Percentiles rank a stretch among this genome's conserved stretches.
Evolutionary conservation across 2,329 filamentous ascomycete species (phyloP).

Genomic region (Cladorrhinum sp.): DNA sequence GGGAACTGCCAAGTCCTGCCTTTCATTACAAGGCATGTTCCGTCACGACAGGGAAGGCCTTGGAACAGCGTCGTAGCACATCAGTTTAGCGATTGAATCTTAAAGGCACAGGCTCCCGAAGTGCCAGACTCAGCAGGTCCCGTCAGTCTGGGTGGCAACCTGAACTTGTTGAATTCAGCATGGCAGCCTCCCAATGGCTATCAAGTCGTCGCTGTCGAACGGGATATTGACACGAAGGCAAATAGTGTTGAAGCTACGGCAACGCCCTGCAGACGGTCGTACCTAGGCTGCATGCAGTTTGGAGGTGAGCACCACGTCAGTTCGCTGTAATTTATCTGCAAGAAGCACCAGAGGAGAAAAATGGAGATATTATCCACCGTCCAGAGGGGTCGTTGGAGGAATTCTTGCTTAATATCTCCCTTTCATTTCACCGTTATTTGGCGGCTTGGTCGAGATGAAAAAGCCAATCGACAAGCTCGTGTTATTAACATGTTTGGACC

Average conservation of each 20-base stretch:
- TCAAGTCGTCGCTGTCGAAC: not conserved
- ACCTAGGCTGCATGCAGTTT: not conserved
- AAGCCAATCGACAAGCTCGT: not conserved
- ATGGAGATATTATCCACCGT: too few species aligned
- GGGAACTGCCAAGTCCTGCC: not conserved
- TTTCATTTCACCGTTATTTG: not conserved
- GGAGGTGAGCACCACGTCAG: not conserved
- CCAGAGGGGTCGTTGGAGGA: too few species aligned
- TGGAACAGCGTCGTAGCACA: constrained; percentile 22
- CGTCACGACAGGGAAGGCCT: constrained; percentile 15
- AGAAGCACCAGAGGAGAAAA: too few species aligned
- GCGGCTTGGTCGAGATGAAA: not conserved
- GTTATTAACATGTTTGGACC: constrained; percentile 25
- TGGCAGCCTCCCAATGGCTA: not conserved
- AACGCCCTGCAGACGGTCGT: not conserved
- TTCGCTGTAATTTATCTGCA: not conserved
- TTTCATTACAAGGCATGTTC: not conserved
- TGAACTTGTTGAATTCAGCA: not conserved
- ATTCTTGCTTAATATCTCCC: not conserved
- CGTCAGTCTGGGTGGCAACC: not conserved
- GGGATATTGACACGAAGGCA: not conserved
- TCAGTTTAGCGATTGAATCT: constrained; percentile 29
- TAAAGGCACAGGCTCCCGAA: constrained; percentile 3
- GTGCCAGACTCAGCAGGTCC: not conserved
- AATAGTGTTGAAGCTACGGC: not conserved